phyloP scores from a whole-genome alignment of 441 rosid species.

The Croton setiger region DNA sequence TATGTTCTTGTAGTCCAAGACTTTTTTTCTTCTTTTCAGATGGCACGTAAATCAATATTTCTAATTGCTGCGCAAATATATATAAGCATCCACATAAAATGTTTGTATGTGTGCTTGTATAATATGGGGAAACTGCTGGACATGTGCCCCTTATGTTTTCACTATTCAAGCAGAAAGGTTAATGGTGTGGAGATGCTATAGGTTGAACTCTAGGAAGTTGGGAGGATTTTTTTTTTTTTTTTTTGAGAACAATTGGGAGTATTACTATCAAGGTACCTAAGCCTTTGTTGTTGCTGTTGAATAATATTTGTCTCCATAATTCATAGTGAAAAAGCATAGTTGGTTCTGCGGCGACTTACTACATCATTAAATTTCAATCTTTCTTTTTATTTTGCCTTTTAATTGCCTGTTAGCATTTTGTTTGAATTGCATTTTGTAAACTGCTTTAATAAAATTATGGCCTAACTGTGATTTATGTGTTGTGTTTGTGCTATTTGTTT shows the following conservation, averaged over 20 bases:
- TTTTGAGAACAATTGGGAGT: too few species aligned
- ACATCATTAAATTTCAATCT: not conserved
- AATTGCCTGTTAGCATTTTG: not conserved
- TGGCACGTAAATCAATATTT: not conserved
- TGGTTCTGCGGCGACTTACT: not conserved
- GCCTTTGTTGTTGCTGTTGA: not conserved
- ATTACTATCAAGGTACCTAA: not conserved
- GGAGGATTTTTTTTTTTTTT: too few species aligned
- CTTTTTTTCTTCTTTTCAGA: not conserved
- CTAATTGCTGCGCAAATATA: not conserved
- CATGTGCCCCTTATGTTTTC: not conserved
- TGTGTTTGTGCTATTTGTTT: not conserved
- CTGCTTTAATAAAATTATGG: too few species aligned
- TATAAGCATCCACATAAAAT: not conserved
- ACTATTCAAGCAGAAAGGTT: not conserved
- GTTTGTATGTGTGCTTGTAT: not conserved
- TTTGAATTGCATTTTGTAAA: too few species aligned
- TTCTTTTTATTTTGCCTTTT: not conserved
- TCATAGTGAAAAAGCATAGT: not conserved
- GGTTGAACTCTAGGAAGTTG: not conserved
- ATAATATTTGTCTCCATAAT: not conserved
- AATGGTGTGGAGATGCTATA: not conserved
- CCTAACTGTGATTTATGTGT: not conserved
- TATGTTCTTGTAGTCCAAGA: not conserved
- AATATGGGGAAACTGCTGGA: not conserved